These are phyloP conservation scores for Iberis amara DNA, from an alignment of 441 rosid species.

Conservation along the genomic window DNA sequence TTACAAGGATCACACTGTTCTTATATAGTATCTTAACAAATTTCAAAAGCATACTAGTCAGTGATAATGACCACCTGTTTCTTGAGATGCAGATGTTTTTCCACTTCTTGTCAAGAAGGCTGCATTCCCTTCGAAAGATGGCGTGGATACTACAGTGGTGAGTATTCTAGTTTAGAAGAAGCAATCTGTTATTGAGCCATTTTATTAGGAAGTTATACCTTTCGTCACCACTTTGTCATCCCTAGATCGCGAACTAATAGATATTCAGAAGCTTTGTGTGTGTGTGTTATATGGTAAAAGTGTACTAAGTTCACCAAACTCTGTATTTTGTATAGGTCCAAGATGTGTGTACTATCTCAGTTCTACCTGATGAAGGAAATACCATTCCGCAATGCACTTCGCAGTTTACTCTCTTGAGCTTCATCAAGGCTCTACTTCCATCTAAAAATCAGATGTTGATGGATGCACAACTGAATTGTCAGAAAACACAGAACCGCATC, in stretches of 20 bases:
- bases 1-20: not conserved
- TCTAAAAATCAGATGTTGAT: conserved; percentile 46
- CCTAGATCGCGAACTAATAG: not conserved
- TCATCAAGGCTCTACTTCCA: conserved; percentile 60
- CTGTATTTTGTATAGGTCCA: conserved; percentile 43
- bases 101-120: conserved; percentile 25
- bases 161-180: conserved; percentile 15
- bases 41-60: not conserved
- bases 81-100: conserved; percentile 21
- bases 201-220: no score
- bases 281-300: not conserved
- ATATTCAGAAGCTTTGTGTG: not conserved
- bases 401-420: conserved; percentile 52
- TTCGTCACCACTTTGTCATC: no score
- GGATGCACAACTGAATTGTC: conserved; percentile 46
- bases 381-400: conserved; percentile 39
- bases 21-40: no score
- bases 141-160: conserved; percentile 40
- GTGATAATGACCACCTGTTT: not conserved
- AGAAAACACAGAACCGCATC: conserved; percentile 53
- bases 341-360: conserved; percentile 62
- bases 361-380: conserved; percentile 57
- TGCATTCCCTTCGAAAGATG: conserved; percentile 38
- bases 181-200: not conserved
- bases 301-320: conserved; percentile 5